Conservation (phyloP, 495 filamentous ascomycete species). For the Talaromyces liani region DNA sequence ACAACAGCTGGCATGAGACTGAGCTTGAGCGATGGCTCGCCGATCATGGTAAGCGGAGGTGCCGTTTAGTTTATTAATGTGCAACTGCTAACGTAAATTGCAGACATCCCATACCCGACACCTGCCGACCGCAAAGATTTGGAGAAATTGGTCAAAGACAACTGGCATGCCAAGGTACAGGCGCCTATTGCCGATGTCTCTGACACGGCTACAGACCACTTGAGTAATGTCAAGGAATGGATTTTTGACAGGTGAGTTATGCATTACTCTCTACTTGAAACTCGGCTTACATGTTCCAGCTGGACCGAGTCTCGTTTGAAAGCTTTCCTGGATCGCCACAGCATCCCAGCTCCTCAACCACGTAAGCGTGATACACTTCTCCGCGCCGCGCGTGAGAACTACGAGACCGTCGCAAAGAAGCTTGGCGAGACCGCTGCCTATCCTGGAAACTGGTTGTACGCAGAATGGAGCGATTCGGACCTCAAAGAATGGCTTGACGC, state of each 20-base stretch:
- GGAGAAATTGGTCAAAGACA: conserved; percentile 74
- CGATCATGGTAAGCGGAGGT: conserved; percentile 51
- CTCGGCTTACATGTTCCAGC: conserved; percentile 26
- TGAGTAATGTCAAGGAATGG: conserved; percentile 74
- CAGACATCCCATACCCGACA: conserved; percentile 73
- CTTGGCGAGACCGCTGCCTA: conserved; percentile 72
- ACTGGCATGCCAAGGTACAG: conserved; percentile 74
- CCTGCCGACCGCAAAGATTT: conserved; percentile 83
- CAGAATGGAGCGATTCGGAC: conserved; percentile 73
- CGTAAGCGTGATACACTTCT: conserved; percentile 78
- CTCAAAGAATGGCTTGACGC: conserved; percentile 82
- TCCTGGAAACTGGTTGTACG: conserved; percentile 95
- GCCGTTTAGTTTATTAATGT: not conserved
- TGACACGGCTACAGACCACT: conserved; percentile 62
- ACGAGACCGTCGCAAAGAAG: conserved; percentile 76
- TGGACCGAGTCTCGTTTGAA: conserved; percentile 86
- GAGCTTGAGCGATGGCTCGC: conserved; percentile 97
- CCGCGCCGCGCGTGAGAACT: conserved; percentile 69
- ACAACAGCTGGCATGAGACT: conserved; percentile 98
- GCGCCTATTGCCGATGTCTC: conserved; percentile 65
- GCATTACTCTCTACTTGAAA: conserved; percentile 3
- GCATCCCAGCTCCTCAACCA: conserved; percentile 73
- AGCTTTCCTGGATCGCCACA: conserved; percentile 81
- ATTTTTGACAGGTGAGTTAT: conserved; percentile 78
- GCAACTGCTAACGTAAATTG: not conserved